These are phyloP conservation scores for Candida sithepensis DNA, from an alignment of 805 yeast genomes.

Conservation along the genomic window DNA sequence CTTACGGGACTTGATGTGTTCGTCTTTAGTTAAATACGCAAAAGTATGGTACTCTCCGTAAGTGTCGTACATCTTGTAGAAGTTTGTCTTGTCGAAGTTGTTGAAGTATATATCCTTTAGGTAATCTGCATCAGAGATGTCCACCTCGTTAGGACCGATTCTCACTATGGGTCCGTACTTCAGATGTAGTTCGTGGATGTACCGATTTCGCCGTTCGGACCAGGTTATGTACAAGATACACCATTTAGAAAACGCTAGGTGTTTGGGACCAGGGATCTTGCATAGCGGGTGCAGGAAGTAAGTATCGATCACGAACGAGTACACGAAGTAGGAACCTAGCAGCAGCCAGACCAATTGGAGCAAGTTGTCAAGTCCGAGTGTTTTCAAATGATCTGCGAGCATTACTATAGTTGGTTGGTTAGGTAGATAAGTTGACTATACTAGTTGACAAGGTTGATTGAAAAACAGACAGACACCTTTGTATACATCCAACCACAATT, in stretches of 20 bases:
- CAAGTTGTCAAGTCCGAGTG: not conserved
- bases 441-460: too few species aligned
- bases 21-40: not conserved
- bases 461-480: too few species aligned
- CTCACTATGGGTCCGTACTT: constrained; percentile 61
- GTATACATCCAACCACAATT: too few species aligned
- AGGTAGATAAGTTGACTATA: too few species aligned
- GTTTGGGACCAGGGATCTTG: constrained; percentile 55
- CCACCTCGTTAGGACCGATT: constrained; percentile 58
- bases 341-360: not conserved
- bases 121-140: constrained; percentile 43
- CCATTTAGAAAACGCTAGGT: constrained; percentile 42
- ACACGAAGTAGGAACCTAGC: not conserved
- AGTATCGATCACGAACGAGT: constrained; percentile 32
- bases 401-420: not conserved
- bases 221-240: constrained; percentile 41
- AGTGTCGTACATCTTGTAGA: not conserved
- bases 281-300: constrained; percentile 46
- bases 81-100: constrained; percentile 37
- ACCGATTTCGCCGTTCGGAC: constrained; percentile 45
- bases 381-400: not conserved
- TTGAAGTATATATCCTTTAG: constrained; percentile 44
- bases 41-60: not conserved
- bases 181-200: constrained; percentile 47
- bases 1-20: not conserved